phyloP scores from a whole-genome alignment of 495 filamentous ascomycete genomes.

The Umbilicaria muhlenbergii region DNA sequence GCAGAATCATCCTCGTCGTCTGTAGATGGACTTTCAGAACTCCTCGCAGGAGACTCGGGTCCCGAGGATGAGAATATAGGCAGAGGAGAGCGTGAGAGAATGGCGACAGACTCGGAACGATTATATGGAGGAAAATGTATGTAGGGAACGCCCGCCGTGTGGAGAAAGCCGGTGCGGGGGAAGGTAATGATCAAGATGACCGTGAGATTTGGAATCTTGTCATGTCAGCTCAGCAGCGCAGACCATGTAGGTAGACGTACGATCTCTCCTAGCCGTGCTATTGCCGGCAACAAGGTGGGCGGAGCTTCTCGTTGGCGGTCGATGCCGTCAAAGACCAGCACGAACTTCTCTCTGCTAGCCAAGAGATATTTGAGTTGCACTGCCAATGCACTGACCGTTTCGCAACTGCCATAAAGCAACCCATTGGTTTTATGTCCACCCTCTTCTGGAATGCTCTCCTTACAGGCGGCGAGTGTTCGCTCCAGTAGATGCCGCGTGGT shows the following conservation, averaged over 20 bases:
- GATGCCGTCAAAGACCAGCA: constrained; percentile 82
- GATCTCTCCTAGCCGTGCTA: constrained; percentile 62
- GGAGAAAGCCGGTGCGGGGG: constrained; percentile 56
- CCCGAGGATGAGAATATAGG: constrained; percentile 21
- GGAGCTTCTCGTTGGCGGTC: constrained; percentile 72
- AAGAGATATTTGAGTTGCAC: constrained; percentile 46
- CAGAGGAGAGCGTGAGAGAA: constrained; percentile 40
- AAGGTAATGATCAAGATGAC: constrained; percentile 62
- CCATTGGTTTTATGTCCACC: constrained; percentile 25
- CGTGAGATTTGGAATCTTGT: constrained; percentile 64
- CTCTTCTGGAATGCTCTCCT: constrained; percentile 32
- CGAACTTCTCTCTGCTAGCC: constrained; percentile 37
- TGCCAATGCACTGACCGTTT: constrained; percentile 57
- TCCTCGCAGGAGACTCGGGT: constrained; percentile 10
- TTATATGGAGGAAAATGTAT: constrained; percentile 77
- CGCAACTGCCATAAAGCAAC: constrained; percentile 44
- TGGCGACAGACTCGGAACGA: constrained; percentile 57
- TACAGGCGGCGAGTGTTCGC: constrained; percentile 36
- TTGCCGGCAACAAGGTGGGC: constrained; percentile 64
- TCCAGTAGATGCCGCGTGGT: constrained; percentile 80
- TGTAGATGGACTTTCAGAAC: constrained; percentile 3
- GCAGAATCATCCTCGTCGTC: constrained; percentile 27
- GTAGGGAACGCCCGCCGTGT: constrained; percentile 56
- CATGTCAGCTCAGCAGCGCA: constrained; percentile 1
- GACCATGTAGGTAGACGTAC: constrained; percentile 28